Conservation (phyloP, 129 eudicot species). For the Helianthus tuberosus region DNA sequence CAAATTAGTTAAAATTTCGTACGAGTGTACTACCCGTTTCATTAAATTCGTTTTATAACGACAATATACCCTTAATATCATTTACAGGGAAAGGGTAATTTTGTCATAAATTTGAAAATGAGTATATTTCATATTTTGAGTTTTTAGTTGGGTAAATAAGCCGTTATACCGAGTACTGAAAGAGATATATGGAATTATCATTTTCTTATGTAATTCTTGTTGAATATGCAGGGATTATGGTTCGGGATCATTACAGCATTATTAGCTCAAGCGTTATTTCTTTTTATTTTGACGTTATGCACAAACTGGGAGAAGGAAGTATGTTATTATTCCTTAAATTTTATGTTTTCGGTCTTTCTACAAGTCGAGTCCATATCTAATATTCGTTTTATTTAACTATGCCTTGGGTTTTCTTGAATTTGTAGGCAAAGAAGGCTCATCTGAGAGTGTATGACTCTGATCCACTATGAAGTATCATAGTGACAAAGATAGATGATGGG, state of each 20-base stretch:
- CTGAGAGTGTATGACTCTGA: constrained; percentile 45
- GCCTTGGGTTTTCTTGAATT: not conserved
- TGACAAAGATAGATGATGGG: constrained; percentile 5
- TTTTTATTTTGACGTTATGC: constrained; percentile 48
- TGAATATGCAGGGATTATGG: constrained; percentile 72
- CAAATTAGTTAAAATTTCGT: not conserved
- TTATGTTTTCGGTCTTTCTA: not conserved
- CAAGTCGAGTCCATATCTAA: not conserved
- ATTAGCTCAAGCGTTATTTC: constrained; percentile 55
- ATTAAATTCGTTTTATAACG: not conserved
- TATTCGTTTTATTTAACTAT: not conserved
- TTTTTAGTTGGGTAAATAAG: not conserved
- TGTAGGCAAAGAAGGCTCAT: constrained; percentile 65
- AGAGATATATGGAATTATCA: not conserved
- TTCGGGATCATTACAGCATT: constrained; percentile 61
- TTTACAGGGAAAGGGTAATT: not conserved
- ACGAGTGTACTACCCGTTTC: not conserved
- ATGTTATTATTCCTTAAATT: constrained; percentile 6
- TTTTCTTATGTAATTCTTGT: not conserved
- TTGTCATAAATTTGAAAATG: too few species aligned
- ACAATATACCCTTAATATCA: not conserved
- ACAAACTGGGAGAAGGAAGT: constrained; percentile 79
- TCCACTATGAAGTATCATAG: constrained; percentile 38
- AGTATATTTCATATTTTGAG: not conserved
- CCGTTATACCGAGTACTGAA: not conserved